Conservation (phyloP, 768 basidiomycete species). For the Cubamyces sp. region DNA sequence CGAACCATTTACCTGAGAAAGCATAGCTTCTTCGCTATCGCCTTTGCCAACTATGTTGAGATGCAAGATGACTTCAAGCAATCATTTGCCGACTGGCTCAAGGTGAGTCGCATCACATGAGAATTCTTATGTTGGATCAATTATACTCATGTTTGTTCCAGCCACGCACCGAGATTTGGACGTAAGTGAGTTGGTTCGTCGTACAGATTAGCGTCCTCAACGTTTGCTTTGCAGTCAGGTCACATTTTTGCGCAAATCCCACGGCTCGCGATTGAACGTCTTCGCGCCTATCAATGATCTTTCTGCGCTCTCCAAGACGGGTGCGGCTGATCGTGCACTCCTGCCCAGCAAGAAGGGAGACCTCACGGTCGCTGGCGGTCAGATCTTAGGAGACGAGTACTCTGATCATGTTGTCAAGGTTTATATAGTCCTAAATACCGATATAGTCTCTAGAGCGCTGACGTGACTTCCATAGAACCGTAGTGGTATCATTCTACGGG, state of each 20-base stretch:
- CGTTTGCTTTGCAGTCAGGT: slow-evolving; percentile 65
- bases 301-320: slow-evolving; percentile 74
- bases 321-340: slow-evolving; percentile 57
- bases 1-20: too few species aligned
- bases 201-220: not conserved
- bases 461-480: slow-evolving; percentile 60
- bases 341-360: slow-evolving; percentile 75
- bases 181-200: slow-evolving; percentile 54
- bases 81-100: slow-evolving; percentile 87
- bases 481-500: slow-evolving; percentile 90
- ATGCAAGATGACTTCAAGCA: slow-evolving; percentile 61
- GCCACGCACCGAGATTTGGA: slow-evolving; percentile 90
- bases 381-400: slow-evolving; percentile 93
- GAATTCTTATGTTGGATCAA: not conserved
- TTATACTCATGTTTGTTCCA: slow-evolving; percentile 30
- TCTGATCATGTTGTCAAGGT: slow-evolving; percentile 93
- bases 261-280: slow-evolving; percentile 82
- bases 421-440: slow-evolving; percentile 15
- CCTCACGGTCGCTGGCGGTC: slow-evolving; percentile 76
- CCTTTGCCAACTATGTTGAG: slow-evolving; percentile 87
- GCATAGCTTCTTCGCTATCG: slow-evolving; percentile 87
- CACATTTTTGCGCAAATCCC: slow-evolving; percentile 78
- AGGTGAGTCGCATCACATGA: slow-evolving; percentile 47
- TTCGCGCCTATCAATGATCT: slow-evolving; percentile 92
- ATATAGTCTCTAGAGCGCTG: not conserved